A percentile compares a stretch with the other conserved stretches of the same genome.
phyloP scores from a whole-genome alignment of 106 monocot genomes.

The Allium sativum region DNA sequence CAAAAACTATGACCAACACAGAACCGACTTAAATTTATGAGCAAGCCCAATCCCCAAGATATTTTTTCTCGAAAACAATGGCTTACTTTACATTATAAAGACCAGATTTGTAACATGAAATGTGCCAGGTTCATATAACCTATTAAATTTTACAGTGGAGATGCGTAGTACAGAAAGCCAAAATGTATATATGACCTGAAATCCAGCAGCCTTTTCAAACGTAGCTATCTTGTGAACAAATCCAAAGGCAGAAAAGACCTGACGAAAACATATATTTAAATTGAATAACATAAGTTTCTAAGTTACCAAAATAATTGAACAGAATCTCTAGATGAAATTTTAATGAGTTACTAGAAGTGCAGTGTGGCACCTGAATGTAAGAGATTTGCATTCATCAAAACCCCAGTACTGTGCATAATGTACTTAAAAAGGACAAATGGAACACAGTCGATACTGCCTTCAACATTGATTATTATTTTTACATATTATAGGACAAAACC shows the following conservation, averaged over 20 bases:
- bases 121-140: too few species aligned
- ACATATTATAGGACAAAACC: background rate
- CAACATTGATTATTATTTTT: background rate
- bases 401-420: conserved; percentile 12
- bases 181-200: conserved; percentile 36
- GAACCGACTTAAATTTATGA: too few species aligned
- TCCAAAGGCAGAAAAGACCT: conserved; percentile 82
- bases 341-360: conserved; percentile 1
- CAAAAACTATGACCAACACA: too few species aligned
- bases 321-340: background rate
- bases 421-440: conserved; percentile 8
- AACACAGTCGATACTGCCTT: conserved; percentile 6
- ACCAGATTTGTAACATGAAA: too few species aligned
- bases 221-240: conserved; percentile 79
- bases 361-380: conserved; percentile 9
- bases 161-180: too few species aligned
- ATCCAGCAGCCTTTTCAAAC: conserved; percentile 76
- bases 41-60: too few species aligned
- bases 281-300: background rate
- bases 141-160: too few species aligned
- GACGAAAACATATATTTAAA: background rate
- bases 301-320: background rate
- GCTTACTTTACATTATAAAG: too few species aligned
- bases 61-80: background rate
- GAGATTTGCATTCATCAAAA: conserved; percentile 12